Conservation (phyloP, 371 early-diverging fungal genomes). For the Caulochytrium protostelioides region DNA sequence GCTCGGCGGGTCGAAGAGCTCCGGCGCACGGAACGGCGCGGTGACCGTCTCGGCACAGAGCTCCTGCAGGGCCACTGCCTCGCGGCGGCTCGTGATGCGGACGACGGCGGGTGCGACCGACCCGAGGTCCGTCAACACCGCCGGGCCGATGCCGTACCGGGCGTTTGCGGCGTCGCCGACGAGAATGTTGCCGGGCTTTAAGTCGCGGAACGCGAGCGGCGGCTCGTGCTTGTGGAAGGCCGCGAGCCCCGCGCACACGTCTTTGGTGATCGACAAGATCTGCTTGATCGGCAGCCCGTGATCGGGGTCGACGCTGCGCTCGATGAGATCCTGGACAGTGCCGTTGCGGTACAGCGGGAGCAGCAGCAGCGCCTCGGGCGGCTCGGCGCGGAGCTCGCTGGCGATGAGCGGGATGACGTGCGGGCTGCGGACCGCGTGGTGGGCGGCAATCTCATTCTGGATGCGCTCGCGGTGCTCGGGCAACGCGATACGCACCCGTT, state of each 20-base stretch:
- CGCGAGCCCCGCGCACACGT: constrained; percentile 16
- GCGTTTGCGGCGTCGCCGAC: constrained; percentile 9
- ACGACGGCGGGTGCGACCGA: constrained; percentile 19
- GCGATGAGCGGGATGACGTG: constrained; percentile 17
- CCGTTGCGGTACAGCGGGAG: constrained; percentile 17
- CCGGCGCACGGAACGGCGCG: constrained; percentile 23
- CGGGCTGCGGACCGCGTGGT: constrained; percentile 12
- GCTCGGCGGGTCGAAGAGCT: constrained; percentile 21
- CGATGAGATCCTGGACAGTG: constrained; percentile 24
- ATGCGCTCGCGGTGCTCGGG: constrained; percentile 24
- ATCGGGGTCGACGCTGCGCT: constrained; percentile 7
- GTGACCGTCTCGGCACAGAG: constrained; percentile 24
- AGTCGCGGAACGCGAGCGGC: constrained; percentile 22
- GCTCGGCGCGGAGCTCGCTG: constrained; percentile 5
- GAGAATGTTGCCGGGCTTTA: constrained; percentile 26
- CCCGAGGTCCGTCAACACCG: constrained; percentile 24
- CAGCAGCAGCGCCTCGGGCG: constrained; percentile 16
- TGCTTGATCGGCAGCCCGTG: constrained; percentile 8
- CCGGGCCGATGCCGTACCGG: no score
- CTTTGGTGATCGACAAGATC: constrained; percentile 13
- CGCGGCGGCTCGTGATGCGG: constrained; percentile 10
- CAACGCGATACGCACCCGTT: constrained; percentile 17
- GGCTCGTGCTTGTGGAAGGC: constrained; percentile 25
- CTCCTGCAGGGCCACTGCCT: constrained; percentile 21
- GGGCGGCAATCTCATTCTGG: constrained; percentile 16